These are phyloP conservation scores for Boletus edulis DNA, from an alignment of 768 basidiomycete genomes.

Conservation along the genomic window DNA sequence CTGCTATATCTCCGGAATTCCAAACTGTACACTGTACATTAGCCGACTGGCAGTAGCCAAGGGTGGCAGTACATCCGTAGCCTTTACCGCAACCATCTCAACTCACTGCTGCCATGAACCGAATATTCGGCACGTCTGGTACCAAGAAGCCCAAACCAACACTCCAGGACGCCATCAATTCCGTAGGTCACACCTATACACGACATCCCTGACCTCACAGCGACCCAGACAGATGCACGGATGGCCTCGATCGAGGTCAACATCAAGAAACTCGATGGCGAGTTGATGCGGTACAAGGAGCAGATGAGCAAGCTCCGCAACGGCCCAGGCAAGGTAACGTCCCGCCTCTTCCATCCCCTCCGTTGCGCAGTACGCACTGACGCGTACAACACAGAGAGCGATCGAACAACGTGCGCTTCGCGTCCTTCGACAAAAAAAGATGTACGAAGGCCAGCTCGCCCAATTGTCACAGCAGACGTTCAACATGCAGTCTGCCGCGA, in stretches of 20 bases:
- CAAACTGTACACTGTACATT: background rate
- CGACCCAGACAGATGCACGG: constrained; percentile 76
- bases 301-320: constrained; percentile 93
- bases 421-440: constrained; percentile 90
- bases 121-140: constrained; percentile 75
- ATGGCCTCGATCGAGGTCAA: constrained; percentile 93
- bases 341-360: background rate
- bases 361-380: too few relatives aligned
- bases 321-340: constrained; percentile 88
- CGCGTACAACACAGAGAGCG: constrained; percentile 54
- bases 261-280: constrained; percentile 93
- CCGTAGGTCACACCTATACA: constrained; percentile 47
- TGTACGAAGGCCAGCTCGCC: constrained; percentile 91
- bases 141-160: constrained; percentile 82
- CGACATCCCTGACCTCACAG: background rate
- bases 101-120: constrained; percentile 57
- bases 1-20: too few relatives aligned
- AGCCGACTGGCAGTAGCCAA: background rate
- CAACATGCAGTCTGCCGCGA: constrained; percentile 96
- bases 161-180: constrained; percentile 90
- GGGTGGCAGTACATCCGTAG: background rate
- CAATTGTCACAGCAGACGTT: constrained; percentile 94
- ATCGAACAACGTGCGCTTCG: constrained; percentile 93
- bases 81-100: background rate
- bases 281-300: constrained; percentile 87